phyloP scores from a whole-genome alignment of 176 grass and related monocot species.

The Microstegium vimineum region DNA sequence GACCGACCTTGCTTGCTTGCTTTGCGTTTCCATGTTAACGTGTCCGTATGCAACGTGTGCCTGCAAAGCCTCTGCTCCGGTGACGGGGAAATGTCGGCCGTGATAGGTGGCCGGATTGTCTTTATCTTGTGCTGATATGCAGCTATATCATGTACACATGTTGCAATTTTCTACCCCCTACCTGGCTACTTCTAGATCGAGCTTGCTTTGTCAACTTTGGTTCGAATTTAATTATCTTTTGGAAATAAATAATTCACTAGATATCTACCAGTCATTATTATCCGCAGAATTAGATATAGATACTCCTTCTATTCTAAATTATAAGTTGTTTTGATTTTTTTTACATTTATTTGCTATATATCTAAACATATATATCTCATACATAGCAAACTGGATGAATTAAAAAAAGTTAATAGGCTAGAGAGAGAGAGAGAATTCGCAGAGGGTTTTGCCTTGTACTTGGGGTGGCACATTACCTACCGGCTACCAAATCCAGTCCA shows the following conservation, averaged over 20 bases:
- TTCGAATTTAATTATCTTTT: too few relatives aligned
- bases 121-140: not conserved
- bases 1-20: not conserved
- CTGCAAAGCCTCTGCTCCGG: not conserved
- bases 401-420: too few relatives aligned
- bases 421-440: not conserved
- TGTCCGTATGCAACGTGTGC: not conserved
- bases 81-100: not conserved
- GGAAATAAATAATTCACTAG: too few relatives aligned
- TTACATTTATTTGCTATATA: too few relatives aligned
- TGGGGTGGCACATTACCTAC: slow-evolving; percentile 10
- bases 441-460: not conserved
- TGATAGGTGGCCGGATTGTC: slow-evolving; percentile 21
- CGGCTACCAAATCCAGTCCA: slow-evolving; percentile 4
- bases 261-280: too few relatives aligned
- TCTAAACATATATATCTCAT: too few relatives aligned
- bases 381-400: too few relatives aligned
- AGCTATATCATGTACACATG: not conserved
- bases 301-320: too few relatives aligned
- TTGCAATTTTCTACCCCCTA: not conserved
- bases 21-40: not conserved
- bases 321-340: too few relatives aligned
- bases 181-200: not conserved
- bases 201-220: slow-evolving; percentile 27
- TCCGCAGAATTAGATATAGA: too few relatives aligned